Conservation (phyloP, 495 filamentous ascomycete genomes). For the Penicillium cataractarum region DNA sequence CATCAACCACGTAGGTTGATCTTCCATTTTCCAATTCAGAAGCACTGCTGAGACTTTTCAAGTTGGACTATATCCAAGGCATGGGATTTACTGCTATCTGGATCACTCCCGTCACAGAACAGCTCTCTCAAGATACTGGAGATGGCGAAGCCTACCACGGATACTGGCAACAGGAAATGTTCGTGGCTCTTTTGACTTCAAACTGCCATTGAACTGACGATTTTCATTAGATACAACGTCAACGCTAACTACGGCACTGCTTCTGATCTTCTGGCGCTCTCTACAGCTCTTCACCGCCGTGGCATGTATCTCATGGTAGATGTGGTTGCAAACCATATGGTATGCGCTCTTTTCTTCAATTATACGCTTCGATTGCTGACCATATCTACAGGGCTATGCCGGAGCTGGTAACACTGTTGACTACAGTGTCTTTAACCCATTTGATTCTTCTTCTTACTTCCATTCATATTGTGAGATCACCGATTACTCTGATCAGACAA, state of each 20-base stretch:
- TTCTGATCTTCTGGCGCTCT: slow-evolving; percentile 63
- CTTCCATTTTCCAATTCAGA: neutral
- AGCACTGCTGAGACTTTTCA: neutral
- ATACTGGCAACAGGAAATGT: slow-evolving; percentile 74
- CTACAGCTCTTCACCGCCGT: slow-evolving; percentile 59
- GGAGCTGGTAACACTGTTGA: slow-evolving; percentile 60
- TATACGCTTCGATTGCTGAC: slow-evolving; percentile 43
- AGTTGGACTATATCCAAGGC: slow-evolving; percentile 60
- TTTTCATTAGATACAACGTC: slow-evolving; percentile 47
- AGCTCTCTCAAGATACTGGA: slow-evolving; percentile 54
- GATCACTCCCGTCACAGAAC: slow-evolving; percentile 76
- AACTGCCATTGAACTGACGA: neutral
- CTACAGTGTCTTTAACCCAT: slow-evolving; percentile 66
- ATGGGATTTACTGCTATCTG: slow-evolving; percentile 85
- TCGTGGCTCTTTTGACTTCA: neutral
- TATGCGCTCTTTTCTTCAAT: slow-evolving; percentile 39
- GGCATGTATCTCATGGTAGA: slow-evolving; percentile 83
- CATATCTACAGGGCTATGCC: slow-evolving; percentile 49
- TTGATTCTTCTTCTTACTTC: slow-evolving; percentile 65
- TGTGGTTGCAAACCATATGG: slow-evolving; percentile 78
- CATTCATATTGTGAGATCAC: slow-evolving; percentile 67
- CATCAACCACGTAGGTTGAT: slow-evolving; percentile 58
- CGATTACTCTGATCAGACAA: slow-evolving; percentile 61
- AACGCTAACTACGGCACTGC: slow-evolving; percentile 68
- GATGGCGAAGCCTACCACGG: slow-evolving; percentile 70